Evolutionary conservation across 176 grass and related monocot species (phyloP).

Genomic region (Carex kokanica): DNA sequence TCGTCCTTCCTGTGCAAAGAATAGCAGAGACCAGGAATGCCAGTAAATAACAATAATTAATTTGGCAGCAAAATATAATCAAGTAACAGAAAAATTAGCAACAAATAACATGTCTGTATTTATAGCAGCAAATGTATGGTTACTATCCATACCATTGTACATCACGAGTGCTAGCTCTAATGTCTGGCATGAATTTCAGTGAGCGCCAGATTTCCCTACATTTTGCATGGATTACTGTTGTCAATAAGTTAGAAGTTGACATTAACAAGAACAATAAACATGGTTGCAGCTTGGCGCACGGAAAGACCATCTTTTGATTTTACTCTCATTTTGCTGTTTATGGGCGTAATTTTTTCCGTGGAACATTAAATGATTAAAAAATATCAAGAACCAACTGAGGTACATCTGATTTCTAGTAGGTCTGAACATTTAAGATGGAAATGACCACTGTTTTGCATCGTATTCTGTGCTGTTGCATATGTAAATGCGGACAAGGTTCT

Average conservation of each 20-base stretch:
- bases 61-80: background rate
- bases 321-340: background rate
- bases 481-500: background rate
- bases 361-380: background rate
- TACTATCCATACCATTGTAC: background rate
- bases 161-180: background rate
- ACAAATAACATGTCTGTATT: background rate
- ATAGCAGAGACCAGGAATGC: background rate
- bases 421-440: background rate
- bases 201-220: background rate
- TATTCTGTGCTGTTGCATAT: background rate
- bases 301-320: background rate
- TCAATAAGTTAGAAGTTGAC: background rate
- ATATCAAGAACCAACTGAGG: background rate
- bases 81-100: background rate
- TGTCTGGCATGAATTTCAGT: background rate
- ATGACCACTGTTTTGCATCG: background rate
- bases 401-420: background rate
- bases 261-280: background rate
- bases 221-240: background rate
- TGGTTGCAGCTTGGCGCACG: background rate
- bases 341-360: background rate
- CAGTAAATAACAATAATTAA: background rate
- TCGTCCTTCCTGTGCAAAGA: background rate
- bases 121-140: background rate